These are phyloP conservation scores for Solanum sitiens DNA, from an alignment of 257 asterid genomes.

Conservation along the genomic window DNA sequence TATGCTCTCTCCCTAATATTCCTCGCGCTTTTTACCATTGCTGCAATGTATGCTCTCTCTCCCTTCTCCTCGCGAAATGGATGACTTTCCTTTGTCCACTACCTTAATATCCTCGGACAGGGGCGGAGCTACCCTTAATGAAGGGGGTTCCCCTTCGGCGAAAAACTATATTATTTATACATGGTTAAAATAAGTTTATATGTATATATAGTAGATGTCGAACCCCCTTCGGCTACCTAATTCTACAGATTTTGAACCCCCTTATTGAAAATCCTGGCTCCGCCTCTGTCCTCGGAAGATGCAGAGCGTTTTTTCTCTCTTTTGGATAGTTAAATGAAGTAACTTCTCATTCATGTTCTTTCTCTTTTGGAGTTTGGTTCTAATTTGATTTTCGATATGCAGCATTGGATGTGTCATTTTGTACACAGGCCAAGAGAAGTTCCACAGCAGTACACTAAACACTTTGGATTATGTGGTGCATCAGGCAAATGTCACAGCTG, in stretches of 20 bases:
- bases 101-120: not conserved
- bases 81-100: not conserved
- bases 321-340: not conserved
- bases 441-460: conserved; percentile 19
- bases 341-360: not conserved
- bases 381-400: conserved; percentile 2
- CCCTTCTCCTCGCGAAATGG: not conserved
- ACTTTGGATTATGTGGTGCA: conserved; percentile 4
- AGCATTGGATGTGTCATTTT: conserved; percentile 5
- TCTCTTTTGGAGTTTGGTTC: not conserved
- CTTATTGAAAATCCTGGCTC: too few relatives aligned
- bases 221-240: too few relatives aligned
- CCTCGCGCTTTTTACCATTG: not conserved
- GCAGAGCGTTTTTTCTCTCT: not conserved
- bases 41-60: not conserved
- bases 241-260: too few relatives aligned
- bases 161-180: too few relatives aligned
- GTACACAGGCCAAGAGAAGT: conserved; percentile 17
- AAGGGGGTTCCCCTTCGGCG: too few relatives aligned
- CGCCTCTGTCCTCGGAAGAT: not conserved
- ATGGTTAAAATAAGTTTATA: too few relatives aligned
- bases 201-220: too few relatives aligned
- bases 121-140: too few relatives aligned
- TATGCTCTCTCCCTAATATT: conserved; percentile 1
- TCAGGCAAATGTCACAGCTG: conserved; percentile 11